Conservation (phyloP, 2,329 filamentous ascomycete species). For the Aschersonia sp. region DNA sequence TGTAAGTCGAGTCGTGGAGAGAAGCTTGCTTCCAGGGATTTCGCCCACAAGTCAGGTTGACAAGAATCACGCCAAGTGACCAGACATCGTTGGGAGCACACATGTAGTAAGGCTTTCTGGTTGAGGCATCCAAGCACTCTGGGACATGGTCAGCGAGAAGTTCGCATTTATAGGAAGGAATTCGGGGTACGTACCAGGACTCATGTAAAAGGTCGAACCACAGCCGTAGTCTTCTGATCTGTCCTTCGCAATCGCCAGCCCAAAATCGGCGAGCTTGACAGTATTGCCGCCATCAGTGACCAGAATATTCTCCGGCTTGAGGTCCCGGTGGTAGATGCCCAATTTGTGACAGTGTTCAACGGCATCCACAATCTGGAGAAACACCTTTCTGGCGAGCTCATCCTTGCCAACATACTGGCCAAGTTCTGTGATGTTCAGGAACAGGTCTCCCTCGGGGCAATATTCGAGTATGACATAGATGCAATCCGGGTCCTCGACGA, state of each 20-base stretch:
- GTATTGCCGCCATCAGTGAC: slow-evolving; percentile 79
- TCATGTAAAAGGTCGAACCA: slow-evolving; percentile 99
- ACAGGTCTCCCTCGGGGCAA: slow-evolving; percentile 91
- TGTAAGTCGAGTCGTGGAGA: slow-evolving; percentile 85
- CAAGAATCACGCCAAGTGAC: slow-evolving; percentile 94
- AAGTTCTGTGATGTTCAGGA: slow-evolving; percentile 92
- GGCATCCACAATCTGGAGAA: slow-evolving; percentile 91
- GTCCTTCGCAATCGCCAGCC: slow-evolving; percentile 73
- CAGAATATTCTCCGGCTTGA: slow-evolving; percentile 97
- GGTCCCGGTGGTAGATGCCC: slow-evolving; percentile 91
- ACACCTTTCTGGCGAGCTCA: slow-evolving; percentile 69
- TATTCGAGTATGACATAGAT: slow-evolving; percentile 95
- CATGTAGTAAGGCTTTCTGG: slow-evolving; percentile 65
- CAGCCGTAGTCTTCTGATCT: slow-evolving; percentile 91
- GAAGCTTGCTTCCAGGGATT: slow-evolving; percentile 99
- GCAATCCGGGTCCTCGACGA: slow-evolving; percentile 82
- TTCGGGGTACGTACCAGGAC: slow-evolving; percentile 57
- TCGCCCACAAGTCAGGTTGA: slow-evolving; percentile 93
- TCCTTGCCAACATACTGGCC: slow-evolving; percentile 91
- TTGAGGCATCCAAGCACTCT: slow-evolving; percentile 81
- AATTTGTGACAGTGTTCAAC: slow-evolving; percentile 87
- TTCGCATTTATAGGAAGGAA: background rate
- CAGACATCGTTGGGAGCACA: slow-evolving; percentile 95
- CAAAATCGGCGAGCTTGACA: slow-evolving; percentile 94
- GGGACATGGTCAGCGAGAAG: slow-evolving; percentile 6